Base-by-base conservation (phyloP, 352 stramenopile genomes). In the Globisporangium splendens region DNA sequence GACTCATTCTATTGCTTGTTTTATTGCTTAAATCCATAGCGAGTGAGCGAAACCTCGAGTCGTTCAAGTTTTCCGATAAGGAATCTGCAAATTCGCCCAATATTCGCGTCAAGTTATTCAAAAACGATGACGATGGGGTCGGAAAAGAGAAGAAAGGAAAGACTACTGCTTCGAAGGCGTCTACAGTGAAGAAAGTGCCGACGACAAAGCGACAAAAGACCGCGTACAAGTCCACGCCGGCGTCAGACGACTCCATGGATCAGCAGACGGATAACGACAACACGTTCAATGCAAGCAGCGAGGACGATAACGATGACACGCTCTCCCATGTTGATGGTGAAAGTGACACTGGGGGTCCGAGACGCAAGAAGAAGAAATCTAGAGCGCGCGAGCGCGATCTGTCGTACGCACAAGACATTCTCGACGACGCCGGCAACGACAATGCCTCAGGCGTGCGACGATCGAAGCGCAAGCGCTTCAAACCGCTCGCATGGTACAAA, bases 401-500 rank as follows among this genome's bases (percentile, higher is more conserved):
- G 38, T 84, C 63, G 10, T 66, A 74, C 41, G 73, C 70, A 39
- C 68, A 73, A 33, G 79, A 89, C 54, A 75, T 79, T 35, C 69
- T 92, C 22, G 73, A 73, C 13, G 72, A 88, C 41, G 70, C 66
- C 0, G 73, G 66, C 12, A 52, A 60, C 13, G 65, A 77, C 57
- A 70, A 83, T 46, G 65, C 65, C 13, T 71, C 50, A 20, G 78
- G 77, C 1, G 68, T 92, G 35, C 83, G 86, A 53, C 79, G 86
- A 8, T 93, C 83, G 7, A 92, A 90, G 62, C 75, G 86, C 31
- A 74, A 72, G 54, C 79, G 86, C 8, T 93, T 85, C 58, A 91
- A 91, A 77, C 86, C 86, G 20, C 69, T 95, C n/a, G 86, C 71
- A 14, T 95, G 86, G 86, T 95, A 93, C 71, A 93, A 93, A 58